Evolutionary conservation across 1,284 basidiomycete genomes (phyloP), one percentile per base, ranked within the genome.

Genomic region (Meira nashicola): DNA sequence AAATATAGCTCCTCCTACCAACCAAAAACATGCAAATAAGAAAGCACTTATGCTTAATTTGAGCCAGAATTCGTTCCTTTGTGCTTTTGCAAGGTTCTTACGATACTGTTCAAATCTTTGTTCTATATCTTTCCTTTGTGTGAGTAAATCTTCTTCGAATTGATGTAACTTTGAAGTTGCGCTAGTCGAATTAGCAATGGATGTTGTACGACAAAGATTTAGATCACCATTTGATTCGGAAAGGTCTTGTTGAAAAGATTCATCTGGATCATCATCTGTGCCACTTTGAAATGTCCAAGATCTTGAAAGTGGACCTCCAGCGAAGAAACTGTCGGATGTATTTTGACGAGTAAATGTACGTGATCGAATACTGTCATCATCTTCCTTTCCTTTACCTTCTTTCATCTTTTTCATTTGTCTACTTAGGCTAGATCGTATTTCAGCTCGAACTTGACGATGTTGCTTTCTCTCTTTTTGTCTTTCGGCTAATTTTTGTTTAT

Each of bases 1-100:
- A 65, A 87, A 87, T 23, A 86, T 83, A 0, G 80, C 81, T 1
- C 84, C 81, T 8, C 86, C 86, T 15, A 83, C 40, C 15, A 72
- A 50, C 71, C 70, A 74, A 58, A 74, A 74, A 23, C 82, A 61
- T 41, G 85, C 68, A 68, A 87, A 86, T 39, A 85, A 67, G 2
- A 68, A 54, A 79, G 81, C 81, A 2, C 83, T 82, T 8, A 84
- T 72, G 0, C 65, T 62, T 43, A 83, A 82, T 80, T 86, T 84
- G 11, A 78, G 71, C 15, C 77, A 78, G 62, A 83, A 82, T 40
- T 83, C 84, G 58, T 78, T 80, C 65, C 77, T 80, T 68, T 85
- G 83, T 41, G 81, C 80, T n/a, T 65, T 66, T 9, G 65, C 58
- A 44, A 81, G 69, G 28, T 71, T 58, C 19, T 65, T 59, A 47